Percentiles rank a stretch among this genome's conserved stretches.
These are phyloP conservation scores for Saccharomycopsis fibuligera DNA, from an alignment of 805 yeast genomes.

Conservation along the genomic window DNA sequence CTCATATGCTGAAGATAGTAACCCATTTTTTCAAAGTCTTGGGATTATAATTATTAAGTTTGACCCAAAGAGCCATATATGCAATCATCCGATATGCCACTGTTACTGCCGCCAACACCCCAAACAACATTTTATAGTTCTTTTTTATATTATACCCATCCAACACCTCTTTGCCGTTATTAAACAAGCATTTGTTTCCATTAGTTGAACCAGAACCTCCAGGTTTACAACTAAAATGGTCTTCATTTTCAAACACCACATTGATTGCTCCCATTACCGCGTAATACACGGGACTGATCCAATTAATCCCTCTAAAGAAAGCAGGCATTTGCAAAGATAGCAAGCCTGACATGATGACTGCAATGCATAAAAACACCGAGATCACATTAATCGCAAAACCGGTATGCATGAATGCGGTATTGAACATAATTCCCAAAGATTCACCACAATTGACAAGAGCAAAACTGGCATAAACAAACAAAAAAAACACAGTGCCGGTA, in stretches of 20 bases:
- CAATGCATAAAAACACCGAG: slow-evolving; percentile 58
- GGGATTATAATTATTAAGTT: slow-evolving; percentile 8
- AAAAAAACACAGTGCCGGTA: slow-evolving; percentile 59
- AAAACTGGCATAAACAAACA: slow-evolving; percentile 48
- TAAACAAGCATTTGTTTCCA: slow-evolving; percentile 40
- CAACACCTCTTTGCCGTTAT: slow-evolving; percentile 51
- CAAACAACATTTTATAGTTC: slow-evolving; percentile 25
- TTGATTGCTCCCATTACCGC: slow-evolving; percentile 57
- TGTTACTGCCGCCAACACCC: slow-evolving; percentile 16
- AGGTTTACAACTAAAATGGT: slow-evolving; percentile 46
- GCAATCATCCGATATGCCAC: slow-evolving; percentile 16
- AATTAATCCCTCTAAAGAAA: slow-evolving; percentile 65
- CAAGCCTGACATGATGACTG: slow-evolving; percentile 79
- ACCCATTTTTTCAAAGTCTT: too few species aligned
- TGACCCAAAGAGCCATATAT: slow-evolving; percentile 11
- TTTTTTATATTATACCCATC: slow-evolving; percentile 41
- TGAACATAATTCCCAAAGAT: slow-evolving; percentile 75
- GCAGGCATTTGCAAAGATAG: slow-evolving; percentile 71
- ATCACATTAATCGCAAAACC: slow-evolving; percentile 78
- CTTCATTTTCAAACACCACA: slow-evolving; percentile 46
- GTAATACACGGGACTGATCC: slow-evolving; percentile 71
- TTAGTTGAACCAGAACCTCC: slow-evolving; percentile 18
- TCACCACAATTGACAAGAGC: slow-evolving; percentile 71
- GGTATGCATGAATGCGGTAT: slow-evolving; percentile 63
- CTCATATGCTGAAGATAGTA: too few species aligned